Conservation (phyloP, 805 yeast species). For the Kregervanrija delftensis region DNA sequence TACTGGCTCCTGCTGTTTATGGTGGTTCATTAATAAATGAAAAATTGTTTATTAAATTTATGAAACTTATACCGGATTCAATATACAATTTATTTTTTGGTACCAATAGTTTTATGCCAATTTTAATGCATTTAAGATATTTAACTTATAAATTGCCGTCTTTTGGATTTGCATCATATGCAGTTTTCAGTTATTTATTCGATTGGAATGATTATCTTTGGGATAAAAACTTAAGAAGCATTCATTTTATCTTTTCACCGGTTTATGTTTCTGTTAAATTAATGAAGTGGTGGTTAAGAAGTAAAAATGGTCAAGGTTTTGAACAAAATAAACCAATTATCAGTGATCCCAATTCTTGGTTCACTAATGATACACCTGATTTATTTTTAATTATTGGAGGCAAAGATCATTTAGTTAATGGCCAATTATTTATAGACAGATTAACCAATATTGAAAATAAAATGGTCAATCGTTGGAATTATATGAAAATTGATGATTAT, state of each 20-base stretch:
- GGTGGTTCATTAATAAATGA: constrained; percentile 72
- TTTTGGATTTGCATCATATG: constrained; percentile 61
- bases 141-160: constrained; percentile 41
- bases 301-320: constrained; percentile 40
- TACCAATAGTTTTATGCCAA: constrained; percentile 66
- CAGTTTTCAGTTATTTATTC: constrained; percentile 81
- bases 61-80: constrained; percentile 43
- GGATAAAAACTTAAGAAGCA: constrained; percentile 56
- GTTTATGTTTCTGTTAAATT: constrained; percentile 71
- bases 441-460: constrained; percentile 51
- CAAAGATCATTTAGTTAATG: constrained; percentile 73
- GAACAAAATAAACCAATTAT: constrained; percentile 40
- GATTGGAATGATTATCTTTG: constrained; percentile 82
- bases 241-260: constrained; percentile 83
- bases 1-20: constrained; percentile 86
- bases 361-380: constrained; percentile 43
- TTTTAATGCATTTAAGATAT: constrained; percentile 56
- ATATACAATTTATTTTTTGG: constrained; percentile 60
- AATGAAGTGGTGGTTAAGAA: constrained; percentile 88
- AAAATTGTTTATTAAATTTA: constrained; percentile 53
- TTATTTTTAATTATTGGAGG: constrained; percentile 66
- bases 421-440: constrained; percentile 58
- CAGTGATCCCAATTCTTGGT: constrained; percentile 51
- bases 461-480: constrained; percentile 30
- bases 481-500: constrained; percentile 50